Base-by-base conservation (phyloP, 306 rosid species). In the Acacia melanoxylon region DNA sequence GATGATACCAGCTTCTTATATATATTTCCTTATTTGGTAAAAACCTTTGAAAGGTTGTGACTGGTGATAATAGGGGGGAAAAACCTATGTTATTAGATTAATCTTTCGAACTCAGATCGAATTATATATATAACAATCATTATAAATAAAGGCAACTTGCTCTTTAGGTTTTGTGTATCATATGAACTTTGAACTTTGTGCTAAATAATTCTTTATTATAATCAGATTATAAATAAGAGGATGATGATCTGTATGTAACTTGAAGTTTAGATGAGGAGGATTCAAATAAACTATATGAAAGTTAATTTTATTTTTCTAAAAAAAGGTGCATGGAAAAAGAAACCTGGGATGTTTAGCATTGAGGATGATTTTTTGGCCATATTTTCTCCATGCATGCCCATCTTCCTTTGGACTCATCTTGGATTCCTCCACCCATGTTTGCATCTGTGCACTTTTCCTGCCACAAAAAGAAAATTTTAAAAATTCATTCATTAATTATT, bases 321-420 rank as follows among this genome's bases (percentile, higher is more conserved):
- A 22, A n/a, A 2, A 14, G 3, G 35, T 31, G 35, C 4, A 31
- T 31, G 46, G 42, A n/a, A 56, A 20, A 14, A 31, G 35, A 14
- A 49, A 49, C 97, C 97, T 93, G 16, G 94, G 91, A 46, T 70
- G 54, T 56, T 73, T 48, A 75, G 82, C 11, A 77, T 86, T 74
- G 0, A 84, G 86, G 71, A 93, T 93, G 1, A 1, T 10, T 67
- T 93, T 93, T 73, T 93, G 97, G 29, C 98, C 98, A 24, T 93
- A 93, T 49, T 93, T 91, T 78, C 98, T 93, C 98, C 97, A 93
- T 12, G 87, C 88, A 76, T 89, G 85, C 2, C 97, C 93, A 78
- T 93, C 97, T 15, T 88, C 88, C 0, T 17, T 51, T 72, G 81
- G 87, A 66, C 73, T 22, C 4, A 69, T 12, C 7, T 79, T 77